A percentile compares a stretch with the other conserved stretches of the same genome.
Conservation (phyloP, 106 monocot genomes). For the Narthecium ossifragum region DNA sequence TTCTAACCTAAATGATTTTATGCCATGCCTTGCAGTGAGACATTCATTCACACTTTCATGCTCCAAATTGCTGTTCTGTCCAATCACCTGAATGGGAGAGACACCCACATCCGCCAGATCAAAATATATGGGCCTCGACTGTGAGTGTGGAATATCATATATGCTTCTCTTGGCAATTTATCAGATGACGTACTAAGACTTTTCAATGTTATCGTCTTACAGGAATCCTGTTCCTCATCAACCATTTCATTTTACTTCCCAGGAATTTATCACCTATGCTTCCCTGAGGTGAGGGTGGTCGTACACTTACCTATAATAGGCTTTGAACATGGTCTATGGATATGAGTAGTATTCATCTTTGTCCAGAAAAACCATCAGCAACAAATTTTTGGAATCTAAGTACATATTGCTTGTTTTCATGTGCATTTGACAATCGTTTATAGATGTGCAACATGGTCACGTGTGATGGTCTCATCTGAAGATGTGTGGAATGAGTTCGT, state of each 20-base stretch:
- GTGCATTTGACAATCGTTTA: no score
- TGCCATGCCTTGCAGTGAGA: constrained; percentile 41
- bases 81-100: constrained; percentile 96
- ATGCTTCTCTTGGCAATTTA: constrained; percentile 1
- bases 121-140: constrained; percentile 90
- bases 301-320: no score
- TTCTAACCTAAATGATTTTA: not conserved
- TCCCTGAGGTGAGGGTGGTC: constrained; percentile 54
- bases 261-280: constrained; percentile 71
- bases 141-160: constrained; percentile 32
- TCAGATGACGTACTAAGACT: not conserved
- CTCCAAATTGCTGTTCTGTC: constrained; percentile 83
- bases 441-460: no score
- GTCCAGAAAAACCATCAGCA: no score
- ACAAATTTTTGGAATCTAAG: no score
- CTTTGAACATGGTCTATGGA: no score
- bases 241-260: constrained; percentile 94
- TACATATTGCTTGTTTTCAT: no score
- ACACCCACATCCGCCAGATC: constrained; percentile 94
- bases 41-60: constrained; percentile 97
- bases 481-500: no score
- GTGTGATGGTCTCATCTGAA: no score
- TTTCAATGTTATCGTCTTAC: constrained; percentile 9
- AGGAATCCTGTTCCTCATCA: constrained; percentile 95
- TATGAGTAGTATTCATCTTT: no score